These are phyloP conservation scores for Saccharomyces pastorianus DNA, from an alignment of 1,139 yeast species.

Conservation along the genomic window DNA sequence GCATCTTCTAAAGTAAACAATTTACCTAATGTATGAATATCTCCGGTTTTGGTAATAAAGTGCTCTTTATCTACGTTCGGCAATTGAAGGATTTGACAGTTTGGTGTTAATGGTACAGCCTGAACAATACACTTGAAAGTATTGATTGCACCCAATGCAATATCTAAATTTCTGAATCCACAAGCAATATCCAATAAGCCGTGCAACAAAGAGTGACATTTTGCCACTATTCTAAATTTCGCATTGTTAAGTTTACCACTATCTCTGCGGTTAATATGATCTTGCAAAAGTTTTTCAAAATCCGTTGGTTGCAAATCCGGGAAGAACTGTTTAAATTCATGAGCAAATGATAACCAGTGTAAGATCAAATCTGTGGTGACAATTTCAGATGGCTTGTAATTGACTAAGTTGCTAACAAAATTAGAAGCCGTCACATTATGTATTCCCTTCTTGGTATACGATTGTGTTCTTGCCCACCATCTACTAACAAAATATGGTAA, in stretches of 20 bases:
- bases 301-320: slow-evolving; percentile 41
- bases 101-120: slow-evolving; percentile 55
- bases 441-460: slow-evolving; percentile 75
- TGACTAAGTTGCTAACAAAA: slow-evolving; percentile 56
- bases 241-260: slow-evolving; percentile 35
- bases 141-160: slow-evolving; percentile 54
- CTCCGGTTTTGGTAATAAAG: slow-evolving; percentile 32
- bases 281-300: slow-evolving; percentile 44
- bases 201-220: slow-evolving; percentile 56
- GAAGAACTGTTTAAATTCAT: slow-evolving; percentile 47
- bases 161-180: slow-evolving; percentile 64
- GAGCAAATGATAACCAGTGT: slow-evolving; percentile 53
- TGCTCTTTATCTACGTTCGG: slow-evolving; percentile 53
- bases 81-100: slow-evolving; percentile 68
- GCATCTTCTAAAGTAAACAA: slow-evolving; percentile 49
- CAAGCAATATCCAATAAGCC: slow-evolving; percentile 79
- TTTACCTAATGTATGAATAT: slow-evolving; percentile 57
- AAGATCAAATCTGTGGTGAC: slow-evolving; percentile 52
- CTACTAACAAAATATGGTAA: slow-evolving; percentile 72
- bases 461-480: slow-evolving; percentile 86
- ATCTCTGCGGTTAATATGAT: slow-evolving; percentile 50
- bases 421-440: slow-evolving; percentile 74
- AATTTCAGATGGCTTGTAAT: slow-evolving; percentile 70
- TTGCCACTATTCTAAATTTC: slow-evolving; percentile 51
- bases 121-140: slow-evolving; percentile 69